phyloP scores from a whole-genome alignment of 2,329 filamentous ascomycete species.

The Nemania sp. region DNA sequence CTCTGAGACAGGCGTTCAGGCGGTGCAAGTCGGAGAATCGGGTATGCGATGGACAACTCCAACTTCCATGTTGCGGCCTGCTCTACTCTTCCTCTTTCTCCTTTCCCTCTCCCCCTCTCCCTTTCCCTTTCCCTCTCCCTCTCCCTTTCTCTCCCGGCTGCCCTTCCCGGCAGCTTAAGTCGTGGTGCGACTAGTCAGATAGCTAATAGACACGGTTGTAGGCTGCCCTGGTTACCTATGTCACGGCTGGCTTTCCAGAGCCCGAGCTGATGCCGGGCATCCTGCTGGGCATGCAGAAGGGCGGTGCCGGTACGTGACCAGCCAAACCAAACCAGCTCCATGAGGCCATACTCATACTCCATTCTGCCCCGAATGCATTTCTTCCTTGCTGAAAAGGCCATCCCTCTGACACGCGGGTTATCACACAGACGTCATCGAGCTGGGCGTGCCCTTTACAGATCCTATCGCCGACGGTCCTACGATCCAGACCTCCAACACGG shows the following conservation, averaged over 20 bases:
- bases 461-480: slow-evolving; percentile 97
- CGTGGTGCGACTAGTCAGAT: background rate
- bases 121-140: too few species aligned
- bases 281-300: slow-evolving; percentile 86
- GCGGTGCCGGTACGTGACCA: slow-evolving; percentile 74
- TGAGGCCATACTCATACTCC: too few species aligned
- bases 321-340: too few species aligned
- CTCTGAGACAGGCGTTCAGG: slow-evolving; percentile 61
- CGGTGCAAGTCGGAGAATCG: slow-evolving; percentile 62
- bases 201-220: slow-evolving; percentile 41
- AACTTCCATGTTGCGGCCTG: background rate
- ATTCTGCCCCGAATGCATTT: too few species aligned
- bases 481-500: slow-evolving; percentile 93
- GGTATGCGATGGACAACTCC: slow-evolving; percentile 43
- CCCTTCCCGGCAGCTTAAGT: too few species aligned
- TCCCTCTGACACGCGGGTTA: too few species aligned
- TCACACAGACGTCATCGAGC: slow-evolving; percentile 93
- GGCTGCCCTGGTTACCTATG: slow-evolving; percentile 90
- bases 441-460: slow-evolving; percentile 95
- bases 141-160: background rate
- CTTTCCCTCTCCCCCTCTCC: background rate
- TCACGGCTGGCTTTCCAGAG: slow-evolving; percentile 89
- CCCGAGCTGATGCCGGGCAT: slow-evolving; percentile 82
- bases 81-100: too few species aligned
- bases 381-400: too few species aligned